phyloP scores from a whole-genome alignment of 1,284 basidiomycete species.

The Agaricales sp. region DNA sequence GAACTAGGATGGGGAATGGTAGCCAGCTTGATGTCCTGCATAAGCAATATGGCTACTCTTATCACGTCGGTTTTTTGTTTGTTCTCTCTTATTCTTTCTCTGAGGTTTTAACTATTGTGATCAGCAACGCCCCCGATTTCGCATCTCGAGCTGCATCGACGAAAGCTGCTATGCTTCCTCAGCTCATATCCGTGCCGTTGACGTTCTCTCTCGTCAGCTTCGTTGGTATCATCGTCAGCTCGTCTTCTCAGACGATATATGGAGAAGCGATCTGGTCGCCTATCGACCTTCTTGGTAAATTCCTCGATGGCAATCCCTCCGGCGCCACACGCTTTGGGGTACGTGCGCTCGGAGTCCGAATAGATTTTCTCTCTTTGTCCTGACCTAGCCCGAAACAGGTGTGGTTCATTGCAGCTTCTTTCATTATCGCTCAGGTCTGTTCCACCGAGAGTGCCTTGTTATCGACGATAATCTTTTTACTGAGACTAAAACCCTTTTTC shows the following conservation, averaged over 20 bases:
- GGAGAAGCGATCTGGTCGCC: slow-evolving; percentile 77
- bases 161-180: slow-evolving; percentile 59
- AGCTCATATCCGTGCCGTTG: slow-evolving; percentile 65
- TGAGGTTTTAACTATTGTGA: slow-evolving; percentile 5
- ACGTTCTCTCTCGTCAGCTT: slow-evolving; percentile 74
- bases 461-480: background rate
- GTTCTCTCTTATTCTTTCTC: slow-evolving; percentile 3
- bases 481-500: too few species aligned
- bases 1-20: slow-evolving; percentile 77
- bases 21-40: slow-evolving; percentile 65
- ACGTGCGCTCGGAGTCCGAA: slow-evolving; percentile 12
- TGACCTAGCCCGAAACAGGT: slow-evolving; percentile 25
- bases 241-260: slow-evolving; percentile 69
- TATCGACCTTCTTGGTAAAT: slow-evolving; percentile 58
- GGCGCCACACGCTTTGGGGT: slow-evolving; percentile 58
- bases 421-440: slow-evolving; percentile 59
- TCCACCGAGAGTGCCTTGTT: slow-evolving; percentile 10
- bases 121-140: slow-evolving; percentile 70
- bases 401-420: slow-evolving; percentile 69
- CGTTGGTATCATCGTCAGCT: slow-evolving; percentile 78
- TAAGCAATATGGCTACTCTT: slow-evolving; percentile 73
- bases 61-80: slow-evolving; percentile 36
- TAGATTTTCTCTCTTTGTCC: background rate
- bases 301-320: slow-evolving; percentile 58
- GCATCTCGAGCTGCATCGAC: slow-evolving; percentile 64